These are phyloP conservation scores for Curvularia sp. DNA, from an alignment of 2,329 filamentous ascomycete genomes.

Conservation along the genomic window DNA sequence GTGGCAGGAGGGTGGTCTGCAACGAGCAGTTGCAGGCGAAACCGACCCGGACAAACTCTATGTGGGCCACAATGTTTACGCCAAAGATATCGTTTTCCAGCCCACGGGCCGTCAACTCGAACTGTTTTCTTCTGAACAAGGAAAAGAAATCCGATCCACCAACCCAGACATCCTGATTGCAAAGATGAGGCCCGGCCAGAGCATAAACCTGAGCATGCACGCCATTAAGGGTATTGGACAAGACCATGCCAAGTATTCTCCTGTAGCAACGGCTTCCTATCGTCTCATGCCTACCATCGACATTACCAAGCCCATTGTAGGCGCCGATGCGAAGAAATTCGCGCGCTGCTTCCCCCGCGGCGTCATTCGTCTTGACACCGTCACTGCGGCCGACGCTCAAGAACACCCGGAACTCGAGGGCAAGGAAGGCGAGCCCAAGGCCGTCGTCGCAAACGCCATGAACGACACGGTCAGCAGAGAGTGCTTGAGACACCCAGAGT, in stretches of 20 bases:
- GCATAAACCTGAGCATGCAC: constrained; percentile 85
- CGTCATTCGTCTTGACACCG: constrained; percentile 79
- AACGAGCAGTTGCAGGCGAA: constrained; percentile 69
- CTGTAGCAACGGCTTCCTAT: constrained; percentile 93
- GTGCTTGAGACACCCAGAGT: constrained; percentile 88
- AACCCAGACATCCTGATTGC: constrained; percentile 94
- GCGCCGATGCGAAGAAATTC: constrained; percentile 87
- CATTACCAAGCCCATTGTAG: constrained; percentile 83
- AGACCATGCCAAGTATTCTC: constrained; percentile 97
- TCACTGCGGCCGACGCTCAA: constrained; percentile 71
- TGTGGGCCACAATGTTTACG: constrained; percentile 73
- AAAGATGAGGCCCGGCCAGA: constrained; percentile 90
- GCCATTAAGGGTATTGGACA: constrained; percentile 93
- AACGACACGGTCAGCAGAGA: constrained; percentile 95
- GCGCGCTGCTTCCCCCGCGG: constrained; percentile 85
- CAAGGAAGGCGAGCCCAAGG: constrained; percentile 80
- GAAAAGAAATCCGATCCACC: constrained; percentile 74
- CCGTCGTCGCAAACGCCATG: constrained; percentile 86
- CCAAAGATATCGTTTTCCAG: constrained; percentile 69
- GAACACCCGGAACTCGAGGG: constrained; percentile 71
- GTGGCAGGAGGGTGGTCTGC: constrained; percentile 68
- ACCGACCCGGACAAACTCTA: constrained; percentile 85
- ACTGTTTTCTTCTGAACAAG: constrained; percentile 42
- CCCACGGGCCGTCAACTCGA: constrained; percentile 68
- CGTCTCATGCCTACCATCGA: constrained; percentile 86